These are phyloP conservation scores for Tetrahymena borealis DNA, from an alignment of 73 alveolate species.

Conservation along the genomic window DNA sequence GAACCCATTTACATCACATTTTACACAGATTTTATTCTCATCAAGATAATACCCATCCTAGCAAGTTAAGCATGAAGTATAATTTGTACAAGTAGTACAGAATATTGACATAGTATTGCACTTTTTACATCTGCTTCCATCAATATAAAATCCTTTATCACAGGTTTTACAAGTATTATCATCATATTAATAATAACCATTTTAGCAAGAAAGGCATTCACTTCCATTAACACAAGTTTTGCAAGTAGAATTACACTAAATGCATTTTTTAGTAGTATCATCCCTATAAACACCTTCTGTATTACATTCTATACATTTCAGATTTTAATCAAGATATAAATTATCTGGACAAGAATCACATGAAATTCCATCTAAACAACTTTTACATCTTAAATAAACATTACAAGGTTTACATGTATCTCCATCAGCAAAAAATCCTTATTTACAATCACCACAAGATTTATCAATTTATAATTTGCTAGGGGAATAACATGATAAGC, in stretches of 20 bases:
- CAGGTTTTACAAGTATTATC: neutral
- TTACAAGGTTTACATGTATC: neutral
- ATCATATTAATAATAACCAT: neutral
- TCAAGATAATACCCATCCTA: neutral
- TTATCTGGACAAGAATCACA: neutral
- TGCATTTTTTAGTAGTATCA: neutral
- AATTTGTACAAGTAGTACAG: neutral
- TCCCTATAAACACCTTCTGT: neutral
- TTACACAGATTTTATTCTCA: neutral
- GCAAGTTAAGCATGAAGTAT: neutral
- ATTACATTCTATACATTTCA: neutral
- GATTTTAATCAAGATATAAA: neutral
- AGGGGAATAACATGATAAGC: neutral
- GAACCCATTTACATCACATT: neutral
- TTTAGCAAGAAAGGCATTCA: neutral
- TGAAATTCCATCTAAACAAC: neutral
- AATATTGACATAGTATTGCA: neutral
- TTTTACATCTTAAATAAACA: neutral
- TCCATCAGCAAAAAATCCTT: neutral
- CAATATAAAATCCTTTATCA: neutral
- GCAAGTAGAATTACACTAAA: neutral
- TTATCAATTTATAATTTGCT: neutral
- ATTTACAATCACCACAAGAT: neutral
- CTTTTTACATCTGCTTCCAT: neutral
- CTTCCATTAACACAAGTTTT: neutral